phyloP scores from a whole-genome alignment of 2,329 filamentous ascomycete genomes.

The Sporothrix variecibatus region DNA sequence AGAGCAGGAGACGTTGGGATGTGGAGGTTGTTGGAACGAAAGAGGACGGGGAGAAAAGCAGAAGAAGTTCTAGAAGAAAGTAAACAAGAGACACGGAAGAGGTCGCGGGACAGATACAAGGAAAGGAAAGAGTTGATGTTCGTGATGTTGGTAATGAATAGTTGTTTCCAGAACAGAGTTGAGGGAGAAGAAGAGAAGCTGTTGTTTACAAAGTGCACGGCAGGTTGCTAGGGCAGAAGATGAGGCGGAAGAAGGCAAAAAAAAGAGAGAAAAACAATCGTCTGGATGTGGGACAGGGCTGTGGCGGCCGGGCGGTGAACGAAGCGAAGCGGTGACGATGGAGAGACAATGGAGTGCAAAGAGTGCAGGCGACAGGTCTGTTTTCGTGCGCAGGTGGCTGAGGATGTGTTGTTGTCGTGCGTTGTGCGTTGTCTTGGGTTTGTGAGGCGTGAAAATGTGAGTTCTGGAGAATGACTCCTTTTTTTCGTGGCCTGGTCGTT shows the following conservation, averaged over 20 bases:
- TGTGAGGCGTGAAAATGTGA: background rate
- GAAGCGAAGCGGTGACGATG: constrained; percentile 20
- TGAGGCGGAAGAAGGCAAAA: background rate
- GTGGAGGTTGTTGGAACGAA: background rate
- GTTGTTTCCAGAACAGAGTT: background rate
- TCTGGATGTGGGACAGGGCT: constrained; percentile 22
- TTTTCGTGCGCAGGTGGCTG: background rate
- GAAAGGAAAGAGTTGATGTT: background rate
- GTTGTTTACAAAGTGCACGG: constrained; percentile 21
- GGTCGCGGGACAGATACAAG: background rate
- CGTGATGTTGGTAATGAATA: background rate
- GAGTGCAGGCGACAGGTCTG: constrained; percentile 17
- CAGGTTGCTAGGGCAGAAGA: constrained; percentile 24
- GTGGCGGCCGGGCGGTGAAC: constrained; percentile 4
- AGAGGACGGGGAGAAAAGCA: background rate
- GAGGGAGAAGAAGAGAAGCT: constrained; percentile 7
- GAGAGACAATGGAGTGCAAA: background rate
- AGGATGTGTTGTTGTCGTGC: background rate
- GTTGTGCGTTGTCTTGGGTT: background rate
- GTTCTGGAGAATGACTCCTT: background rate
- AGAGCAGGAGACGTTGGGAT: background rate
- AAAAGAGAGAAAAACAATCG: background rate
- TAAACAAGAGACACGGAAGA: background rate
- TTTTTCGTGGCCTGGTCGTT: background rate
- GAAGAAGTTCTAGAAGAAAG: background rate